A percentile compares a stretch with the other conserved stretches of the same genome.
phyloP scores from a whole-genome alignment of 1,284 basidiomycete genomes.

The Amylostereum areolatum region DNA sequence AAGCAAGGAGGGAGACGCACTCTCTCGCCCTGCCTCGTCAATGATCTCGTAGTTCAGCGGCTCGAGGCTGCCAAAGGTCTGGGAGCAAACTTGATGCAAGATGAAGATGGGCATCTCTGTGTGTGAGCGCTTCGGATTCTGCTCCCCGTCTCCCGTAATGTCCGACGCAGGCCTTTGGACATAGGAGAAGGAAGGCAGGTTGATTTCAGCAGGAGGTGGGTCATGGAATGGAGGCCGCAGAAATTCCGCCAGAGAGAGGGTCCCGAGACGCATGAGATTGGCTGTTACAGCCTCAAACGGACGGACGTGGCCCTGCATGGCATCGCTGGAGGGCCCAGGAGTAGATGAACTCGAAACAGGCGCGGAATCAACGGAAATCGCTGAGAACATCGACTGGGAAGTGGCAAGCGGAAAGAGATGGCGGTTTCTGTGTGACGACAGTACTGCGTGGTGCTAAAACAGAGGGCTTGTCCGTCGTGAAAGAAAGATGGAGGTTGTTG shows the following conservation, averaged over 20 bases:
- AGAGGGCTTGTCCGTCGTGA: too few relatives aligned
- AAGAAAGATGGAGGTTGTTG: too few relatives aligned
- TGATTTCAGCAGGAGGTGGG: conserved; percentile 2
- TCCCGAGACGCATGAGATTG: conserved; percentile 11
- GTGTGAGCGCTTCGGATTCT: conserved; percentile 4
- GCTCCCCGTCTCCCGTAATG: background rate
- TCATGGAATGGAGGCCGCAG: conserved; percentile 8
- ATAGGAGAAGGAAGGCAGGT: conserved; percentile 4
- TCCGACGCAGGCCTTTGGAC: background rate
- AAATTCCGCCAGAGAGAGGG: conserved; percentile 13
- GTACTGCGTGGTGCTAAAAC: too few relatives aligned
- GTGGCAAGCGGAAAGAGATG: too few relatives aligned
- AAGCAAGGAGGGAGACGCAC: conserved; percentile 19
- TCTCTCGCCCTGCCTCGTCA: conserved; percentile 26
- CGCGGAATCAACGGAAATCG: too few relatives aligned
- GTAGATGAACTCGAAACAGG: too few relatives aligned
- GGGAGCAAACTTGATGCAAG: conserved; percentile 39
- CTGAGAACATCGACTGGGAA: too few relatives aligned
- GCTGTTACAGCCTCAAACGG: conserved; percentile 7
- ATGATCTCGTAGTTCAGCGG: conserved; percentile 39
- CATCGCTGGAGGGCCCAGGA: too few relatives aligned
- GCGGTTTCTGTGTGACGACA: too few relatives aligned
- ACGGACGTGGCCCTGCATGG: too few relatives aligned
- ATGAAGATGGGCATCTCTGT: conserved; percentile 10
- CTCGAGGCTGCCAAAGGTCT: conserved; percentile 31